A percentile compares a stretch with the other conserved stretches of the same genome.
phyloP scores from a whole-genome alignment of 768 basidiomycete genomes.

The Cytidiella melzeri region DNA sequence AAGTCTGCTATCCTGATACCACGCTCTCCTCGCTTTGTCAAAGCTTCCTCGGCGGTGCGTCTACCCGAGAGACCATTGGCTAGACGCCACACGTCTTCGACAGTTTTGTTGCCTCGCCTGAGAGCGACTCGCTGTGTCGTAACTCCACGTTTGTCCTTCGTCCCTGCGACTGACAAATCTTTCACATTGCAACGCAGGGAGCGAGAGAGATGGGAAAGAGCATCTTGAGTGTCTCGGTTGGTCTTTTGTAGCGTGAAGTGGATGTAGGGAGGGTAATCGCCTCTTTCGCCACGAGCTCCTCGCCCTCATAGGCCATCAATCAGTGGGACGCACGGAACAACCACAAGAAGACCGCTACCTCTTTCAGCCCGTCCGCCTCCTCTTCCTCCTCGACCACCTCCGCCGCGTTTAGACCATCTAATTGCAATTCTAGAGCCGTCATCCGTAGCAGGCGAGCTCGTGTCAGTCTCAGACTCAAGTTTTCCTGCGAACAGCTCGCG shows the following conservation, averaged over 20 bases:
- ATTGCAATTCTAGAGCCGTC: conserved; percentile 75
- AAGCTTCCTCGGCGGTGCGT: conserved; percentile 48
- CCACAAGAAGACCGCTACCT: conserved; percentile 8
- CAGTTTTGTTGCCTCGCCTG: conserved; percentile 66
- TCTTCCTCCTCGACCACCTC: conserved; percentile 44
- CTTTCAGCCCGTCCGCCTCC: conserved; percentile 36
- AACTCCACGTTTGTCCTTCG: conserved; percentile 97
- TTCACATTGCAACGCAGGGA: conserved; percentile 69
- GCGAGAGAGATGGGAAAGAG: conserved; percentile 73
- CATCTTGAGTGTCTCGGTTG: conserved; percentile 96
- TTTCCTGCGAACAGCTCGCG: conserved; percentile 79
- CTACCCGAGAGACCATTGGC: conserved; percentile 61
- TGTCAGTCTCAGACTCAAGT: conserved; percentile 78
- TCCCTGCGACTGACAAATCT: conserved; percentile 88
- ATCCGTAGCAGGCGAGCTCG: conserved; percentile 40
- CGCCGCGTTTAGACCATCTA: conserved; percentile 61
- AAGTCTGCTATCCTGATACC: conserved; percentile 87
- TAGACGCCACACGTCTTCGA: conserved; percentile 80
- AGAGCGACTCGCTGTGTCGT: conserved; percentile 90
- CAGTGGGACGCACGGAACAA: not conserved
- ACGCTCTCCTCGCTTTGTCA: conserved; percentile 76
- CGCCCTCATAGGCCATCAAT: conserved; percentile 14
- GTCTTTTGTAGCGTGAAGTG: conserved; percentile 97
- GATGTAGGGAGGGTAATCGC: conserved; percentile 79
- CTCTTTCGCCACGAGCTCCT: conserved; percentile 46